Conservation (phyloP, 1,284 basidiomycete genomes). For the Ceratobasidium sp. region DNA sequence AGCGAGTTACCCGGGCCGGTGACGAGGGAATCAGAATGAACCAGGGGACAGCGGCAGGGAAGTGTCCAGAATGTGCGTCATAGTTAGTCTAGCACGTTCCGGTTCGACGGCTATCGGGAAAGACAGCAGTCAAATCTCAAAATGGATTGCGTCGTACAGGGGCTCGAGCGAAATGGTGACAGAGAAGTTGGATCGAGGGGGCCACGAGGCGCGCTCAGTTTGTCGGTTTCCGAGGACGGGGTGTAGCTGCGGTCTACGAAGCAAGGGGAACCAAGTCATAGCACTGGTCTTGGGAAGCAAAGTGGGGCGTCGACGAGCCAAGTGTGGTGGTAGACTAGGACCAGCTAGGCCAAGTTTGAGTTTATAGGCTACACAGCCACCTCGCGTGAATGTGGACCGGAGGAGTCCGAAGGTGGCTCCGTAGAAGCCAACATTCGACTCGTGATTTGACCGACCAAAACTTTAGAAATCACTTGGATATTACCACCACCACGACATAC, state of each 20-base stretch:
- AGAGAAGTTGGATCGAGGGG: slow-evolving; percentile 16
- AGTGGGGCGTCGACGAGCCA: no score
- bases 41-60: not conserved
- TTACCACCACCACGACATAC: slow-evolving; percentile 4
- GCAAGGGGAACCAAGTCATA: no score
- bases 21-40: not conserved
- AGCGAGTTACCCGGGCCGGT: not conserved
- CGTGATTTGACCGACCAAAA: slow-evolving; percentile 32
- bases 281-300: no score
- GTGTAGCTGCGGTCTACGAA: not conserved
- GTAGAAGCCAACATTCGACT: slow-evolving; percentile 4
- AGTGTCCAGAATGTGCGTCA: slow-evolving; percentile 13
- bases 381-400: not conserved
- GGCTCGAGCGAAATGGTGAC: not conserved
- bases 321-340: not conserved
- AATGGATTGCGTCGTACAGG: slow-evolving; percentile 1
- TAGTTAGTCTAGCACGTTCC: slow-evolving; percentile 10
- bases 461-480: slow-evolving; percentile 25
- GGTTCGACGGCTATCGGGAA: not conserved
- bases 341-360: not conserved
- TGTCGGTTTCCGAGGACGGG: not conserved
- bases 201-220: slow-evolving; percentile 31
- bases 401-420: slow-evolving; percentile 6
- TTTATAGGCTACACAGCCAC: slow-evolving; percentile 23
- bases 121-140: not conserved